Conservation (phyloP, 2,329 filamentous ascomycete species). For the Penicillium olsonii region DNA sequence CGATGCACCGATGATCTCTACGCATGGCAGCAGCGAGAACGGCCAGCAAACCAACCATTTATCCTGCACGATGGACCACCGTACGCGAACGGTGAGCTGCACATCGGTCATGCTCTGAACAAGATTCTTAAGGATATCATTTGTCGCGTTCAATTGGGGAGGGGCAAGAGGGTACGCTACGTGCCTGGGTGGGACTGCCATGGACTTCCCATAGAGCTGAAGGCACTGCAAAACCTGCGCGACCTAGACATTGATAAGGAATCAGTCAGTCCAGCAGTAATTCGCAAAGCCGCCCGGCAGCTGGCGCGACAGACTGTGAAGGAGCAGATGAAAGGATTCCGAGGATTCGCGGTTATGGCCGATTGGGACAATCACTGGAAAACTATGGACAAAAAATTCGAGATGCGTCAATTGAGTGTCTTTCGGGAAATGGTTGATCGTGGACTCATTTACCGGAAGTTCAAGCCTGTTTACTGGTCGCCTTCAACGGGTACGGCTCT, state of each 20-base stretch:
- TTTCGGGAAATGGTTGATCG: slow-evolving; percentile 65
- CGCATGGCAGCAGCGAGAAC: slow-evolving; percentile 70
- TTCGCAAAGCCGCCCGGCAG: slow-evolving; percentile 57
- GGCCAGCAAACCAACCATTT: slow-evolving; percentile 63
- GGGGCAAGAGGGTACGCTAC: slow-evolving; percentile 76
- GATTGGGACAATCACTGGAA: slow-evolving; percentile 65
- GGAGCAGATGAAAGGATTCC: slow-evolving; percentile 61
- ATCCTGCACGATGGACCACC: slow-evolving; percentile 93
- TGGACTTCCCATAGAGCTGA: slow-evolving; percentile 94
- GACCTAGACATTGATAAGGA: slow-evolving; percentile 30
- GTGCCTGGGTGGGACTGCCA: slow-evolving; percentile 97
- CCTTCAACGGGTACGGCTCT: slow-evolving; percentile 65
- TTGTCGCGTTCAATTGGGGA: slow-evolving; percentile 74
- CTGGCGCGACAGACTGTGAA: slow-evolving; percentile 59
- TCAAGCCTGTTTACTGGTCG: slow-evolving; percentile 67
- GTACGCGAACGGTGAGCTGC: slow-evolving; percentile 89
- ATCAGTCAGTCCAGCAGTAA: slow-evolving; percentile 45
- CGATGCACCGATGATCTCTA: slow-evolving; percentile 87
- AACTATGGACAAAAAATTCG: slow-evolving; percentile 64
- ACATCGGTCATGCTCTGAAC: slow-evolving; percentile 93
- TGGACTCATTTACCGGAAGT: slow-evolving; percentile 61
- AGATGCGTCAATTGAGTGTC: slow-evolving; percentile 60
- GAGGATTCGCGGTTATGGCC: slow-evolving; percentile 63
- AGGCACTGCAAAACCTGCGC: slow-evolving; percentile 70
- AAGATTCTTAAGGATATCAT: slow-evolving; percentile 97